Percentiles rank a stretch among this genome's conserved stretches.
phyloP scores from a whole-genome alignment of 2,329 filamentous ascomycete species.

The Talaromyces verruculosus region DNA sequence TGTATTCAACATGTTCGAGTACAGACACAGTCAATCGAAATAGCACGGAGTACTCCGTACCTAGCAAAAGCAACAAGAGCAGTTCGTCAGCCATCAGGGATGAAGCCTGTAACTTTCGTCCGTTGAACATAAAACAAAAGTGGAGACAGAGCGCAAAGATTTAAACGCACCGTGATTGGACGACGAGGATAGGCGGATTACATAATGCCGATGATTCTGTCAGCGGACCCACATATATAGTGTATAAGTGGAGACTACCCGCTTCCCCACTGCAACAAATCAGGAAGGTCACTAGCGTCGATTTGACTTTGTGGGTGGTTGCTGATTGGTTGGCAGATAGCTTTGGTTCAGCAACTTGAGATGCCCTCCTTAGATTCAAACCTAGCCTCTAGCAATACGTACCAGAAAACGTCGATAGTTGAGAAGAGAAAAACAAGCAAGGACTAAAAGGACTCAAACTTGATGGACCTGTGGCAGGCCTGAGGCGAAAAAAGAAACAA shows the following conservation, averaged over 20 bases:
- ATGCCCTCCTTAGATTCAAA: not conserved
- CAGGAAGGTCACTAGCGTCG: not conserved
- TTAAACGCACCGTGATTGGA: not conserved
- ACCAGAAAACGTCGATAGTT: not conserved
- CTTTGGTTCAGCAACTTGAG: not conserved
- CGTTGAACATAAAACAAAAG: not conserved
- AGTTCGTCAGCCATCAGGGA: not conserved
- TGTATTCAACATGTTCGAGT: not conserved
- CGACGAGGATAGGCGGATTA: not conserved
- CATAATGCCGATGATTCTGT: not conserved
- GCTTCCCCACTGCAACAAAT: not conserved
- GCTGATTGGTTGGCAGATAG: not conserved
- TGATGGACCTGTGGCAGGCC: not conserved
- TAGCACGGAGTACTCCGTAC: not conserved
- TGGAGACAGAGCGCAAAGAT: not conserved
- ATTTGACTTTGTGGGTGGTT: not conserved
- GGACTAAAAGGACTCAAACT: too few relatives aligned
- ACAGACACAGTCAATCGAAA: not conserved
- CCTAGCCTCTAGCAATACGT: not conserved
- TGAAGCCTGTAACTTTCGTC: not conserved
- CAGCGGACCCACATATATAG: not conserved
- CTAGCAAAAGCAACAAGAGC: not conserved
- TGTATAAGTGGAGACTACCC: not conserved
- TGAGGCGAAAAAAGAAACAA: not conserved
- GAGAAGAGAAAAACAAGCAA: not conserved